These are phyloP conservation scores for Ascochyta koolunga DNA, from an alignment of 2,329 filamentous ascomycete genomes.

Conservation along the genomic window DNA sequence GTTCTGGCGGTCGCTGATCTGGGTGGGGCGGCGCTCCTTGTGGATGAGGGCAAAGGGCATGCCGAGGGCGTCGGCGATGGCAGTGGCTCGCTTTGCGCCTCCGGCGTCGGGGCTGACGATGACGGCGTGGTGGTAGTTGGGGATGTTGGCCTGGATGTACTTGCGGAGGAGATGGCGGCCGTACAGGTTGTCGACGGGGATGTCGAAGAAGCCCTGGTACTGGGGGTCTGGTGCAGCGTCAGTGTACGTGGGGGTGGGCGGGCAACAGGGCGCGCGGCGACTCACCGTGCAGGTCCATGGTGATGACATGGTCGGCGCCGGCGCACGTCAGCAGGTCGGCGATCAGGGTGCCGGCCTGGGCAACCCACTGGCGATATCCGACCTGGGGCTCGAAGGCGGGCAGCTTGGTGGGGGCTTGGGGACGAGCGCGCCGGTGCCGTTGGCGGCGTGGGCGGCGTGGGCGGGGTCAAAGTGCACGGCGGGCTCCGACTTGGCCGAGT, in stretches of 20 bases:
- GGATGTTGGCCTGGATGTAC: slow-evolving; percentile 79
- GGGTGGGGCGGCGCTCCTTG: slow-evolving; percentile 92
- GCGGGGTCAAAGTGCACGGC: slow-evolving; percentile 29
- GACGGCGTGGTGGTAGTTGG: slow-evolving; percentile 82
- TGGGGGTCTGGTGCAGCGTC: slow-evolving; percentile 76
- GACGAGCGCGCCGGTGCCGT: slow-evolving; percentile 22
- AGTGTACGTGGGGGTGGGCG: slow-evolving; percentile 7
- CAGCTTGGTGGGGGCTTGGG: slow-evolving; percentile 55
- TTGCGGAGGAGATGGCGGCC: slow-evolving; percentile 74
- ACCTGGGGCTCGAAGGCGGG: slow-evolving; percentile 77
- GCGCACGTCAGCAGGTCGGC: slow-evolving; percentile 94
- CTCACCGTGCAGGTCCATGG: slow-evolving; percentile 76
- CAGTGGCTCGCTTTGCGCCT: slow-evolving; percentile 93
- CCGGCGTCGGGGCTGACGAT: slow-evolving; percentile 96
- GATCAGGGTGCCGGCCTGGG: slow-evolving; percentile 92
- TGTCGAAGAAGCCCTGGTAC: slow-evolving; percentile 99
- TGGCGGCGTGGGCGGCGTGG: slow-evolving; percentile 21
- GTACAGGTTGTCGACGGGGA: slow-evolving; percentile 97
- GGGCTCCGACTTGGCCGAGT: slow-evolving; percentile 39
- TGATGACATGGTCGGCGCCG: slow-evolving; percentile 95
- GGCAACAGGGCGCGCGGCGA: not conserved
- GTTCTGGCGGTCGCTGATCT: slow-evolving; percentile 80
- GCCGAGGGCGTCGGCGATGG: slow-evolving; percentile 89
- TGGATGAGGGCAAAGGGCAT: slow-evolving; percentile 98
- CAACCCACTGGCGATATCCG: slow-evolving; percentile 98